Percentiles rank a stretch among this genome's conserved stretches.
phyloP scores from a whole-genome alignment of 805 yeast species.

The Wickerhamiella kurtzmanii region DNA sequence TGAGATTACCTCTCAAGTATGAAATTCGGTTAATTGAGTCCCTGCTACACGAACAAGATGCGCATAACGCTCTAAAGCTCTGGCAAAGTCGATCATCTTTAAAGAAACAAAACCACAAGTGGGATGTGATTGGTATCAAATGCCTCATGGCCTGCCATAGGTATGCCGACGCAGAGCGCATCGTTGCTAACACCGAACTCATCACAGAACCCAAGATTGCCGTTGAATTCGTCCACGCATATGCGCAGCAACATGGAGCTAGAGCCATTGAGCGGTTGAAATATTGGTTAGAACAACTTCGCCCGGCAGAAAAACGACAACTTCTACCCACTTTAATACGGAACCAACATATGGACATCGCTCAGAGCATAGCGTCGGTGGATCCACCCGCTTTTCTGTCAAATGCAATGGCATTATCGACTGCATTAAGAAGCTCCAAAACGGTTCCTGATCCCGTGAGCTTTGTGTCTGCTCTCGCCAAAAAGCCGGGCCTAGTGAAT shows the following conservation, averaged over 20 bases:
- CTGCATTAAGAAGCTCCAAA: neutral
- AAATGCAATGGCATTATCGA: neutral
- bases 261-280: neutral
- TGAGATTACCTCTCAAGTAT: neutral
- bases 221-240: neutral
- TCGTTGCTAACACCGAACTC: neutral
- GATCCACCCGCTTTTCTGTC: neutral
- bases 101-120: neutral
- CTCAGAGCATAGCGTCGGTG: neutral
- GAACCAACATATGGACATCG: neutral
- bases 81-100: neutral
- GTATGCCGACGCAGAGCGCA: neutral
- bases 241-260: neutral
- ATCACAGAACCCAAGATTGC: neutral
- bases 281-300: neutral
- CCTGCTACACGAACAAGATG: neutral
- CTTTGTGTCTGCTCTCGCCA: neutral
- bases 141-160: neutral
- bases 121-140: neutral
- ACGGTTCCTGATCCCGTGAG: constrained; percentile 1
- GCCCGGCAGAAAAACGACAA: neutral
- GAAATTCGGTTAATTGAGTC: neutral
- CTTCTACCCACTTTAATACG: neutral
- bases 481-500: constrained; percentile 9
- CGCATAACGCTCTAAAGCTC: neutral